Conservation (phyloP, 1,284 basidiomycete species). For the Sporisorium graminicola region DNA sequence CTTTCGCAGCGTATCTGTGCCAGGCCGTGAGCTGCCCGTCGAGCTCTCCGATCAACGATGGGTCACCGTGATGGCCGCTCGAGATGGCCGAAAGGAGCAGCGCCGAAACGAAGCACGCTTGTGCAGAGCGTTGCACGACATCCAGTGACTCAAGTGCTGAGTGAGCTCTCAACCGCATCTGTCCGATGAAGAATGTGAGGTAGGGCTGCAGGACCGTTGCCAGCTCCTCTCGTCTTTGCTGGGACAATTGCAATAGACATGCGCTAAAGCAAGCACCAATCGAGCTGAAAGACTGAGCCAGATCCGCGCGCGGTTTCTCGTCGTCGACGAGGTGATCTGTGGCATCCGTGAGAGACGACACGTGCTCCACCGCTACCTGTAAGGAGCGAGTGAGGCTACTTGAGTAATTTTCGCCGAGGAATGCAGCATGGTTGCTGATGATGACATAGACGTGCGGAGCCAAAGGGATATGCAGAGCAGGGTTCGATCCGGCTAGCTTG, state of each 20-base stretch:
- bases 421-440: conserved; percentile 14
- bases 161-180: conserved; percentile 6
- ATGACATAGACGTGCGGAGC: conserved; percentile 19
- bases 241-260: conserved; percentile 2
- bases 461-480: conserved; percentile 16
- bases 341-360: conserved; percentile 22
- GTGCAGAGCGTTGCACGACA: background rate
- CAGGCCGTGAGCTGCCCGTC: conserved; percentile 10
- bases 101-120: conserved; percentile 14
- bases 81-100: conserved; percentile 4
- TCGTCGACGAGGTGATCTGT: conserved; percentile 12
- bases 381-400: conserved; percentile 12
- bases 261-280: conserved; percentile 22
- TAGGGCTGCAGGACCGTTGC: conserved; percentile 26
- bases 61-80: conserved; percentile 15
- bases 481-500: conserved; percentile 19
- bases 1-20: background rate
- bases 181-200: conserved; percentile 20
- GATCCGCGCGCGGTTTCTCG: background rate
- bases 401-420: conserved; percentile 17
- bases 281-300: background rate
- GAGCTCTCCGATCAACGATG: conserved; percentile 8
- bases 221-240: conserved; percentile 2
- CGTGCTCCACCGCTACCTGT: conserved; percentile 32
- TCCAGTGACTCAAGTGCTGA: background rate